A percentile compares a stretch with the other conserved stretches of the same genome.
Evolutionary conservation across 1,139 yeast species (phyloP).

Genomic region (Dujonia santamariae): DNA sequence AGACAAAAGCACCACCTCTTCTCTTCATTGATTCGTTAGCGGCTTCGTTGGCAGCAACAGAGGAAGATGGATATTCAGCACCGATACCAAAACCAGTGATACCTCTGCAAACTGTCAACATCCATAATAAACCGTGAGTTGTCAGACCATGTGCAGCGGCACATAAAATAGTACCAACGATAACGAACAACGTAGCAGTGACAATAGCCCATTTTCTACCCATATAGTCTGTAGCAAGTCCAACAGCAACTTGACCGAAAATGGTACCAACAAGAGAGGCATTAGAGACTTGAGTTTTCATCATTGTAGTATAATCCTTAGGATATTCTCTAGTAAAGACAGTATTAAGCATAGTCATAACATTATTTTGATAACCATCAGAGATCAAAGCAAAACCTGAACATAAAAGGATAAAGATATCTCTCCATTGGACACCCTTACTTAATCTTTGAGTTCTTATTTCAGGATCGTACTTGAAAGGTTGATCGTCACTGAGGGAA

Average conservation of each 20-base stretch:
- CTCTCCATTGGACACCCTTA: conserved; percentile 27
- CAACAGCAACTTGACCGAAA: conserved; percentile 46
- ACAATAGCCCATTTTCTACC: conserved; percentile 49
- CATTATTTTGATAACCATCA: conserved; percentile 53
- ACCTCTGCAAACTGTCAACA: conserved; percentile 66
- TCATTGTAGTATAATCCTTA: conserved; percentile 26
- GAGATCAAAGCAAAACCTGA: conserved; percentile 52
- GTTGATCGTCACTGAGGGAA: conserved; percentile 9
- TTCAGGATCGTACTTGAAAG: conserved; percentile 33
- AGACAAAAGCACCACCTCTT: conserved; percentile 61
- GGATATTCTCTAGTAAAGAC: conserved; percentile 33
- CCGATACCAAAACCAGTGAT: conserved; percentile 75
- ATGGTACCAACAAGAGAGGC: conserved; percentile 50
- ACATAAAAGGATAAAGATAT: conserved; percentile 36
- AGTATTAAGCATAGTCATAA: conserved; percentile 44
- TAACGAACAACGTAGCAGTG: conserved; percentile 41
- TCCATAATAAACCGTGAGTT: conserved; percentile 56
- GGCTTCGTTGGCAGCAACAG: conserved; percentile 69
- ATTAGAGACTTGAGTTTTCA: conserved; percentile 48
- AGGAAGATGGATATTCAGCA: conserved; percentile 73
- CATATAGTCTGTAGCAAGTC: conserved; percentile 42
- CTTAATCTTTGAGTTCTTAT: conserved; percentile 29
- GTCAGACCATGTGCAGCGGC: conserved; percentile 48
- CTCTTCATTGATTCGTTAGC: conserved; percentile 60
- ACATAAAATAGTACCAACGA: conserved; percentile 44